phyloP scores from a whole-genome alignment of 768 basidiomycete genomes.

The Leccinum fibrillosum region DNA sequence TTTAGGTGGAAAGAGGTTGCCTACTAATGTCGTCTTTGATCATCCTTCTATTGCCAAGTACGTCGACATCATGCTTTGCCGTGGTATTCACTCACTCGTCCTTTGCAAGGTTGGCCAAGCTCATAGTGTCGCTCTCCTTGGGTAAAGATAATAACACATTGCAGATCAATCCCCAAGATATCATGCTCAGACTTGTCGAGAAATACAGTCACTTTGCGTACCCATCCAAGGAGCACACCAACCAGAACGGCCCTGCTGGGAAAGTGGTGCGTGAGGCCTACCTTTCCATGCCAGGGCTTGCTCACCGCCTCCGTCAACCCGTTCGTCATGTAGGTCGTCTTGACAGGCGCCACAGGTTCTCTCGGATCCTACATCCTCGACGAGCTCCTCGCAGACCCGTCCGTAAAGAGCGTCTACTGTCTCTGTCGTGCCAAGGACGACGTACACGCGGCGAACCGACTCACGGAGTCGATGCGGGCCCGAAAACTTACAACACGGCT shows the following conservation, averaged over 20 bases:
- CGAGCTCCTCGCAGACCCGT: constrained; percentile 27
- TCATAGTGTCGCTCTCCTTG: constrained; percentile 34
- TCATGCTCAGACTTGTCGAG: constrained; percentile 38
- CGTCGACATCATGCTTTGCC: neutral
- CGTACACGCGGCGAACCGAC: constrained; percentile 31
- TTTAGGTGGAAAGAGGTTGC: constrained; percentile 20
- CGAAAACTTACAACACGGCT: neutral
- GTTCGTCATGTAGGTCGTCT: constrained; percentile 24
- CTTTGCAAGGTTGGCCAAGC: constrained; percentile 35
- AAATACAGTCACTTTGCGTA: constrained; percentile 31
- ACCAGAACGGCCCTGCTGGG: constrained; percentile 14
- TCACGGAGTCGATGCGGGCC: neutral
- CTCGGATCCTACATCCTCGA: constrained; percentile 49
- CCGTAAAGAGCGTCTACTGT: constrained; percentile 37
- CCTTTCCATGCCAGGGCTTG: neutral
- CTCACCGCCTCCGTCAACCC: neutral
- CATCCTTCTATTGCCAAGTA: constrained; percentile 42
- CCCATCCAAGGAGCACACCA: neutral
- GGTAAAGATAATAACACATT: constrained; percentile 21
- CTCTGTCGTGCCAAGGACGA: constrained; percentile 49
- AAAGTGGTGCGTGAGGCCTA: constrained; percentile 14
- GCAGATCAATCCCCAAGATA: constrained; percentile 18
- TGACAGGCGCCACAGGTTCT: constrained; percentile 54
- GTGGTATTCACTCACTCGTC: neutral
- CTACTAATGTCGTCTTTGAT: constrained; percentile 45